Evolutionary conservation across 257 asterid species (phyloP), one percentile per base, ranked within the genome.

Genomic region (Primulina huaijiensis): DNA sequence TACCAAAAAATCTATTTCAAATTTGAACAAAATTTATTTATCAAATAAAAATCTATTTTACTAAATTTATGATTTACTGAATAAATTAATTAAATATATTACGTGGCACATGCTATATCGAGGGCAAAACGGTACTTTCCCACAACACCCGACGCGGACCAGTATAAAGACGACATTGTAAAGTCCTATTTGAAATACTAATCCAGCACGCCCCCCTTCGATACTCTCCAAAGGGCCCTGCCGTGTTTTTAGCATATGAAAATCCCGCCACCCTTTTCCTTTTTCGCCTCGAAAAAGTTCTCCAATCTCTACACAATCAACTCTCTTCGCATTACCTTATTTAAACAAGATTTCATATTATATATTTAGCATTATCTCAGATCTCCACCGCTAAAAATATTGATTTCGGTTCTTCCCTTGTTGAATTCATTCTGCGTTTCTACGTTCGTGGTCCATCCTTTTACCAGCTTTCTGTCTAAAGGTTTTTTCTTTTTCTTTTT

Each of bases 231-330:
- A 53, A 62, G 68, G 73, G 57, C 52, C 65, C 74, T n/a, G 76
- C 76, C 85, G 87, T 57, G 78, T 78, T 72, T 75, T 64, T 57
- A 37, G 82, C 85, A 78, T 80, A 56, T 83, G 77, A 71, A 76
- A 79, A 73, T 76, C 84, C 80, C 75, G 75, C 79, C 81, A 65
- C 76, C 38, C 25, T 52, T 21, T 60, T 31, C 21, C 27, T n/a
- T 12, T 64, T 29, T 10, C 14, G 30, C 43, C 2, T 20, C 8
- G 5, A 61, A 46, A 58, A 40, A 19, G 38, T 66, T 23, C 33
- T 23, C 16, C 69, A 64, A 38, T 50, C 16, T 55, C 52, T 35
- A 33, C 25, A 62, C 67, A 43, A 56, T 30, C 33, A 52, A 20
- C 67, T 33, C 10, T 56, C 16, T 30, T 64, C 70, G 20, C 46